Evolutionary conservation across 129 eudicot species (phyloP), one percentile per base, ranked within the genome.

Genomic region (Rutidosis leptorrhynchoides): DNA sequence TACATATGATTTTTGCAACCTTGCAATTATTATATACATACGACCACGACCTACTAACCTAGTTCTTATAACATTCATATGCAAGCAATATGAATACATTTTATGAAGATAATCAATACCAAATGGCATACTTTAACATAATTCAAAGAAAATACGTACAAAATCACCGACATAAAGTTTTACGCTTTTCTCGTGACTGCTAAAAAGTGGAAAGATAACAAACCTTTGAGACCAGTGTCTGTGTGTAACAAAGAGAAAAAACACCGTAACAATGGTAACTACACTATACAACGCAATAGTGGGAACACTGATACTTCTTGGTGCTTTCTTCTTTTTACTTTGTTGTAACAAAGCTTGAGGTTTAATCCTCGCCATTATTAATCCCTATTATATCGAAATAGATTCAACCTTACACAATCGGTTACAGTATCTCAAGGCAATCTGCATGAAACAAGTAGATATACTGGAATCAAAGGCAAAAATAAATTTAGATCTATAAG

Each of bases 281-380:
- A 94, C 64, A 57, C 77, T 72, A 62, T 86, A 94, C 69, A 89
- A 49, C 15, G 73, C 80, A 75, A 89, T 64, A 4, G 96, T 86
- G 46, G 86, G 62, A 56, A 75, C 45, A 67, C 95, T 82, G 70
- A 86, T 79, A 62, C 83, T 81, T 77, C 88, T 89, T 0, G 97
- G 97, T 19, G 84, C 95, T 77, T 94, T 94, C 86, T 94, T 94
- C 95, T 94, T 94, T 68, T 94, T 94, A 84, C 99, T 94, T 80
- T 94, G 99, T 65, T 78, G 99, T 65, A 94, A 70, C 72, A 94
- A 82, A 79, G 99, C 90, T 78, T 94, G 99, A 46, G 99, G 99
- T 77, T 94, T 94, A 58, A 94, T 94, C 79, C 84, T 89, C 64
- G 95, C 99, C 99, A 94, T 93, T 37, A 94, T 93, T 37, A 20